phyloP scores from a whole-genome alignment of 495 filamentous ascomycete species.

The Penicillium bialowiezense region DNA sequence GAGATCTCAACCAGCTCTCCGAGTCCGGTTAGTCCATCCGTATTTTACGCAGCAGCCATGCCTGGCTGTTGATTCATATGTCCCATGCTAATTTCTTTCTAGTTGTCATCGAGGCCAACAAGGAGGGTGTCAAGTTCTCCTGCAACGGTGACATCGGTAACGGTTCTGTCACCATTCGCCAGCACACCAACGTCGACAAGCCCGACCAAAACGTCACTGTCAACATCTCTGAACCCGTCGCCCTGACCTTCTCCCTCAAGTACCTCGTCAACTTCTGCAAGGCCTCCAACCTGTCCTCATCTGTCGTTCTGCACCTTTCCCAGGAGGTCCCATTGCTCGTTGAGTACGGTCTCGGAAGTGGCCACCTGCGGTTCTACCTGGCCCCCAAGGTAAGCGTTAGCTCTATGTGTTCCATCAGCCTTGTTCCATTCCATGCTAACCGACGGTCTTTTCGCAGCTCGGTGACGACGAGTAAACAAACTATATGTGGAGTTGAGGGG shows the following conservation, averaged over 20 bases:
- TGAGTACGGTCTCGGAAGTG: slow-evolving; percentile 84
- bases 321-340: slow-evolving; percentile 96
- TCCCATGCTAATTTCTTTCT: slow-evolving; percentile 4
- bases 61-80: not conserved
- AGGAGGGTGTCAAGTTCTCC: slow-evolving; percentile 97
- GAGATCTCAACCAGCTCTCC: slow-evolving; percentile 84
- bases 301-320: slow-evolving; percentile 88
- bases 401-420: not conserved
- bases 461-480: slow-evolving; percentile 80
- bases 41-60: not conserved
- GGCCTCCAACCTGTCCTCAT: slow-evolving; percentile 75
- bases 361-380: slow-evolving; percentile 93
- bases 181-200: slow-evolving; percentile 89
- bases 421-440: slow-evolving; percentile 2
- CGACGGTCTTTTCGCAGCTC: slow-evolving; percentile 52
- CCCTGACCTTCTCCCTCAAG: slow-evolving; percentile 97
- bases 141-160: slow-evolving; percentile 94
- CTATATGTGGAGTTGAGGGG: not conserved
- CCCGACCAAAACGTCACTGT: slow-evolving; percentile 83
- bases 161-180: slow-evolving; percentile 86
- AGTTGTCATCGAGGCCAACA: slow-evolving; percentile 95
- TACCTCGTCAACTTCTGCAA: slow-evolving; percentile 99
- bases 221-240: slow-evolving; percentile 85
- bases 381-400: slow-evolving; percentile 83
- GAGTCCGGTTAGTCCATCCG: slow-evolving; percentile 72